Evolutionary conservation across 1,284 basidiomycete species (phyloP), one percentile per base, ranked within the genome.

Genomic region (Tilletia walkeri): DNA sequence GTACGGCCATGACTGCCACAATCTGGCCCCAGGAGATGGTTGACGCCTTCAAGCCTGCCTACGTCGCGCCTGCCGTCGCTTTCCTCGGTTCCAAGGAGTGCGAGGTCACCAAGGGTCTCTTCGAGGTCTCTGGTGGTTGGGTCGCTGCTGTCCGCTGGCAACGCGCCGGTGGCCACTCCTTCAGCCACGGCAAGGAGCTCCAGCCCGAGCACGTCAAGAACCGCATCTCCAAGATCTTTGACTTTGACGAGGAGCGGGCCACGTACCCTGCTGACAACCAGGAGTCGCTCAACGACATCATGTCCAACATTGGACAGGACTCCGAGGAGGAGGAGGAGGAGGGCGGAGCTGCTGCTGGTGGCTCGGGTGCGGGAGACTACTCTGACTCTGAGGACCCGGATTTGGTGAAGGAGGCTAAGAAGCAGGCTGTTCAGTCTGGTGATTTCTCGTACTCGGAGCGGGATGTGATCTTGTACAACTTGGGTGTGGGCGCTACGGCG

Each of bases 31-130:
- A 92, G 84, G 94, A 96, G 84, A 92, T 94, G 90, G 90, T 98
- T 48, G 90, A 96, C 74, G 92, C 92, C 14, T 94, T 95, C 88
- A 95, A 94, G 89, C 94, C 95, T 65, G 94, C 97, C 80, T 96
- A 87, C 78, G 89, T 99, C 70, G 93, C 95, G 1, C 88, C 96
- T 20, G 84, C 97, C 66, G 94, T 98, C 36, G 95, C 93, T 4
- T 99, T 91, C 85, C 88, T 99, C 38, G 90, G 89, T 10, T 94
- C 92, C 82, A 89, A 91, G 84, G 93, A 94, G 80, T 88, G 88
- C 39, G 88, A 90, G 70, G 90, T 90, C 36, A 90, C 91, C 18
- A 92, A 92, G 34, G 86, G 87, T 34, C 84, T 99, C 68, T 95
- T 95, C 83, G 95, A 99, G 85, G 89, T 95, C 54, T 89, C 89